A percentile compares a stretch with the other conserved stretches of the same genome.
phyloP scores from a whole-genome alignment of 2,329 filamentous ascomycete species.

The Rhynchosporium secalis region DNA sequence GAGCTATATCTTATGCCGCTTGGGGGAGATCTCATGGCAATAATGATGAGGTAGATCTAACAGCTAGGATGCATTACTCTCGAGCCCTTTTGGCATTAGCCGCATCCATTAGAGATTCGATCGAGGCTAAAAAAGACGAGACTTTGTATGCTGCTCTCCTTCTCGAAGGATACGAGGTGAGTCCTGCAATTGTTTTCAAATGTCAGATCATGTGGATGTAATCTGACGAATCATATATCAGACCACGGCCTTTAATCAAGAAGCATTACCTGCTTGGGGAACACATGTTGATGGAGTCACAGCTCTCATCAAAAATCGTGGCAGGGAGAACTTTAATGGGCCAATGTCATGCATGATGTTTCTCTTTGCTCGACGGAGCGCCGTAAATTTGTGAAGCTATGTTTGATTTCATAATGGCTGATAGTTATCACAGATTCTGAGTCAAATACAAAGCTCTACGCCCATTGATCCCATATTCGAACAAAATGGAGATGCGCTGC shows the following conservation, averaged over 20 bases:
- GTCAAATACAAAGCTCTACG: conserved; percentile 19
- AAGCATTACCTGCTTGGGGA: conserved; percentile 22
- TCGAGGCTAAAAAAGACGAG: conserved; percentile 23
- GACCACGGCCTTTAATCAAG: conserved; percentile 24
- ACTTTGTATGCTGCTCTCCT: conserved; percentile 27
- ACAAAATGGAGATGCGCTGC: conserved; percentile 5
- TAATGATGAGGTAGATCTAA: neutral
- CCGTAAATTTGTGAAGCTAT: conserved; percentile 16
- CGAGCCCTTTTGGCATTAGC: conserved; percentile 19
- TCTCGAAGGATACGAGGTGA: conserved; percentile 27
- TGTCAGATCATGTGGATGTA: neutral
- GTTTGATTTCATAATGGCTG: conserved; percentile 1
- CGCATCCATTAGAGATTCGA: conserved; percentile 20
- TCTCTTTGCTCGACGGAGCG: conserved; percentile 23
- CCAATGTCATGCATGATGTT: conserved; percentile 25
- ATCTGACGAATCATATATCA: neutral
- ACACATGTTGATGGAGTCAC: conserved; percentile 24
- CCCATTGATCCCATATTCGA: conserved; percentile 23
- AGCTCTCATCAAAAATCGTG: conserved; percentile 21
- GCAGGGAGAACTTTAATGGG: conserved; percentile 14
- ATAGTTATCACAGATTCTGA: conserved; percentile 18
- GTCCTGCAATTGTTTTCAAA: conserved; percentile 3
- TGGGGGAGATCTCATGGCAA: conserved; percentile 16
- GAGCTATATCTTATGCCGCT: conserved; percentile 23
- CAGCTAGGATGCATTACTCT: conserved; percentile 20